These are phyloP conservation scores for Monosporozyma siamensis DNA, from an alignment of 805 yeast species.

Conservation along the genomic window DNA sequence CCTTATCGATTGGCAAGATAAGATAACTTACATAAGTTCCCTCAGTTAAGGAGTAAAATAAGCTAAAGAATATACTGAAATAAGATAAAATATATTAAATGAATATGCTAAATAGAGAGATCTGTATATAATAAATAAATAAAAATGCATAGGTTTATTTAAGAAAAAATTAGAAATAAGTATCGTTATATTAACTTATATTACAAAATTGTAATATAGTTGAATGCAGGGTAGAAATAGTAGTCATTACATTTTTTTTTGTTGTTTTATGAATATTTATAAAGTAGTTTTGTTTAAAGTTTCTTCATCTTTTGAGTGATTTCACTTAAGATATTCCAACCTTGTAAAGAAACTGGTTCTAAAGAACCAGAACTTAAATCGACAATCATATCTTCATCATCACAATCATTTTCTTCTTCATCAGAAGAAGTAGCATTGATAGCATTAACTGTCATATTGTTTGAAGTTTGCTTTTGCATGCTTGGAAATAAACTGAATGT, in stretches of 20 bases:
- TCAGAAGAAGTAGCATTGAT: neutral
- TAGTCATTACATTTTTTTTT: neutral
- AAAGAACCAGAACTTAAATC: slow-evolving; percentile 26
- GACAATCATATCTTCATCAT: slow-evolving; percentile 25
- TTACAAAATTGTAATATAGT: too few relatives aligned
- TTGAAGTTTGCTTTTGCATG: neutral
- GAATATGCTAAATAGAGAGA: slow-evolving; percentile 1
- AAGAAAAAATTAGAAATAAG: neutral
- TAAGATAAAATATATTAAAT: too few relatives aligned
- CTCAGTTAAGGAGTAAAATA: too few relatives aligned
- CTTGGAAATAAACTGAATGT: neutral
- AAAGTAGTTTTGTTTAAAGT: slow-evolving; percentile 8
- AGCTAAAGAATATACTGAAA: too few relatives aligned
- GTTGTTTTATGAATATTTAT: neutral
- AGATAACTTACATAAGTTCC: too few relatives aligned
- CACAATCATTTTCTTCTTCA: slow-evolving; percentile 3
- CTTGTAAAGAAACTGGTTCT: slow-evolving; percentile 19
- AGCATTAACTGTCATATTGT: neutral
- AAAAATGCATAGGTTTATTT: neutral
- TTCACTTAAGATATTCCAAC: slow-evolving; percentile 20
- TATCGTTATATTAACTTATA: too few relatives aligned
- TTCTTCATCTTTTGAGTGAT: slow-evolving; percentile 20
- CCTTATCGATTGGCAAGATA: too few relatives aligned
- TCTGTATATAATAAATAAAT: neutral
- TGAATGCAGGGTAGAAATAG: too few relatives aligned